Conservation (phyloP, 495 filamentous ascomycete genomes). For the Penicillium flavigenum region DNA sequence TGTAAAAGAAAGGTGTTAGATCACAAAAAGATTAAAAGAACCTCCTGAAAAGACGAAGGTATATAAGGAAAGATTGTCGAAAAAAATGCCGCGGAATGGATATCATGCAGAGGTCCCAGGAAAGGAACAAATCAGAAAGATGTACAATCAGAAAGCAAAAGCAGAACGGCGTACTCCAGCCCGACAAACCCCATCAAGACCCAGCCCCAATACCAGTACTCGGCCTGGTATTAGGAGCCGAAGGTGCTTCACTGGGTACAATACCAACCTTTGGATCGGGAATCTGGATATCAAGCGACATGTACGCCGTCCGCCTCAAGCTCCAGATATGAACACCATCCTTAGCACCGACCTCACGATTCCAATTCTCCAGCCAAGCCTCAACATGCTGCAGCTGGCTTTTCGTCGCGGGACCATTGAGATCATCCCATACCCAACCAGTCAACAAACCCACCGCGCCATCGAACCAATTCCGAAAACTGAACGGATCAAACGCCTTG, state of each 20-base stretch:
- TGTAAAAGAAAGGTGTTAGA: slow-evolving; percentile 16
- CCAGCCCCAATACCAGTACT: slow-evolving; percentile 33
- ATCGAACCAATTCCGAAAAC: slow-evolving; percentile 69
- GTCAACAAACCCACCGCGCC: slow-evolving; percentile 73
- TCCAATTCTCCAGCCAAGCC: slow-evolving; percentile 78
- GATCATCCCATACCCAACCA: slow-evolving; percentile 91
- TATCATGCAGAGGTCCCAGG: slow-evolving; percentile 30
- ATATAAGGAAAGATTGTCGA: slow-evolving; percentile 1
- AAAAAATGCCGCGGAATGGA: slow-evolving; percentile 27
- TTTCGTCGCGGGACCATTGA: slow-evolving; percentile 73
- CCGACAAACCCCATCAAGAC: slow-evolving; percentile 14
- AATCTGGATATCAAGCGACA: slow-evolving; percentile 86
- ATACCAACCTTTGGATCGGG: slow-evolving; percentile 71
- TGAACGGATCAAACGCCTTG: slow-evolving; percentile 72
- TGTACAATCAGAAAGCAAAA: slow-evolving; percentile 18
- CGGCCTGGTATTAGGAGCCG: slow-evolving; percentile 41
- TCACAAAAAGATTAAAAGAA: slow-evolving; percentile 14
- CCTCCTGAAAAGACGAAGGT: neutral
- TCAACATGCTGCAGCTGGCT: slow-evolving; percentile 65
- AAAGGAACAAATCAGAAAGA: slow-evolving; percentile 26
- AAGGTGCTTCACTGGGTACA: slow-evolving; percentile 41
- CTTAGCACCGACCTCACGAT: slow-evolving; percentile 57
- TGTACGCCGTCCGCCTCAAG: slow-evolving; percentile 79
- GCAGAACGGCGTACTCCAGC: slow-evolving; percentile 1
- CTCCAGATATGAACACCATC: slow-evolving; percentile 70